A percentile compares a stretch with the other conserved stretches of the same genome.
phyloP scores from a whole-genome alignment of 2,329 filamentous ascomycete species.

The Teratosphaeria pseudoeucalypti region DNA sequence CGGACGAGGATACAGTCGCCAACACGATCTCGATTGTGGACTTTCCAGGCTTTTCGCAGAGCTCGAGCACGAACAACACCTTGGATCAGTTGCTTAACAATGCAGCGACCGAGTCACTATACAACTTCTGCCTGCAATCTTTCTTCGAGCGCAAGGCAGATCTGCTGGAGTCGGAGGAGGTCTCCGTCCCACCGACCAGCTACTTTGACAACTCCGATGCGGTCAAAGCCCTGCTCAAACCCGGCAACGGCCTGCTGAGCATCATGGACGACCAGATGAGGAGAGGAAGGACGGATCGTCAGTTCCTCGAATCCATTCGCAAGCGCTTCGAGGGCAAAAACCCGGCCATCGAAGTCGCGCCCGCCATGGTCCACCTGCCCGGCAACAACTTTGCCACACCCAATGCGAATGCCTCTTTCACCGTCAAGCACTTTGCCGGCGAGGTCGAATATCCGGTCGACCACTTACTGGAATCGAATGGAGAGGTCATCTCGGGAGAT shows the following conservation, averaged over 20 bases:
- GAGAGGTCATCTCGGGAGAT: constrained; percentile 90
- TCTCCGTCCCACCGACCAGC: constrained; percentile 78
- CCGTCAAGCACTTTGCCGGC: constrained; percentile 88
- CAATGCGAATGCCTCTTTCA: constrained; percentile 71
- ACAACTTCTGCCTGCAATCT: constrained; percentile 86
- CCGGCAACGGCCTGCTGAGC: constrained; percentile 82
- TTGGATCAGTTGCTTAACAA: constrained; percentile 93
- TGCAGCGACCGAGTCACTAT: constrained; percentile 80
- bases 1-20: constrained; percentile 72
- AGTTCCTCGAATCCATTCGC: constrained; percentile 79
- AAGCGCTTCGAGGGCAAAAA: constrained; percentile 95
- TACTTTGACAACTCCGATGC: constrained; percentile 98
- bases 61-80: constrained; percentile 68
- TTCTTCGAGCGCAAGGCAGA: constrained; percentile 95
- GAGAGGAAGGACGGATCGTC: constrained; percentile 75
- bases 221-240: constrained; percentile 80
- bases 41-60: constrained; percentile 88
- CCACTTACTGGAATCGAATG: constrained; percentile 86
- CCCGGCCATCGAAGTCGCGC: constrained; percentile 65
- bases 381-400: constrained; percentile 85
- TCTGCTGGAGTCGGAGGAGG: constrained; percentile 86
- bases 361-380: constrained; percentile 63
- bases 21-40: constrained; percentile 95
- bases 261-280: constrained; percentile 94
- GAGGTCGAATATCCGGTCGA: constrained; percentile 89